Percentiles rank a stretch among this genome's conserved stretches.
These are phyloP conservation scores for Posidonia oceanica DNA, from an alignment of 116 monocot genomes.

Conservation along the genomic window DNA sequence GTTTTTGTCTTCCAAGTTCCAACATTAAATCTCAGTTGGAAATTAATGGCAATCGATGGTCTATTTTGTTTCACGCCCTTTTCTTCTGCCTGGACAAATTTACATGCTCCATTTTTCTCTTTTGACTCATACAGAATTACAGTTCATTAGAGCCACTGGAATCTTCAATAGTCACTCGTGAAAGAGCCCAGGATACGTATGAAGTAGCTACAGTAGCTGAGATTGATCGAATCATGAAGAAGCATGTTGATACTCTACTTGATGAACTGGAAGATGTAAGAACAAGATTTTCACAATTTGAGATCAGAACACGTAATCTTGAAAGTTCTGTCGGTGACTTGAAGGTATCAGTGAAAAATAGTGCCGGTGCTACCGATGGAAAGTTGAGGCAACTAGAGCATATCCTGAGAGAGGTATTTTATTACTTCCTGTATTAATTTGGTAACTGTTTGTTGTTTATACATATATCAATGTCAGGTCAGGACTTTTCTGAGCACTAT, in stretches of 20 bases:
- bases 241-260: slow-evolving; percentile 57
- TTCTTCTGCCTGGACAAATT: no score
- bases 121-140: slow-evolving; percentile 5
- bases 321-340: slow-evolving; percentile 76
- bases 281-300: slow-evolving; percentile 69
- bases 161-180: slow-evolving; percentile 8
- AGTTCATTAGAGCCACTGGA: background rate
- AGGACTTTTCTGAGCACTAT: background rate
- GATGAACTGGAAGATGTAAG: slow-evolving; percentile 62
- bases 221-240: slow-evolving; percentile 70
- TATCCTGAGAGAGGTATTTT: slow-evolving; percentile 67
- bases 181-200: background rate
- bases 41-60: no score
- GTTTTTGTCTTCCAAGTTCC: no score
- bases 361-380: slow-evolving; percentile 62
- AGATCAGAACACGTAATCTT: slow-evolving; percentile 56
- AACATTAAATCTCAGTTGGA: no score
- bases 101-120: background rate
- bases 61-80: no score
- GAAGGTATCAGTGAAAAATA: slow-evolving; percentile 42
- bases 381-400: slow-evolving; percentile 76
- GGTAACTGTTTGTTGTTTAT: background rate
- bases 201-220: slow-evolving; percentile 6
- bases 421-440: background rate
- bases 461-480: background rate